A percentile compares a stretch with the other conserved stretches of the same genome.
Evolutionary conservation across 2,329 filamentous ascomycete genomes (phyloP).

Genomic region (Raffaelea ambrosiae): DNA sequence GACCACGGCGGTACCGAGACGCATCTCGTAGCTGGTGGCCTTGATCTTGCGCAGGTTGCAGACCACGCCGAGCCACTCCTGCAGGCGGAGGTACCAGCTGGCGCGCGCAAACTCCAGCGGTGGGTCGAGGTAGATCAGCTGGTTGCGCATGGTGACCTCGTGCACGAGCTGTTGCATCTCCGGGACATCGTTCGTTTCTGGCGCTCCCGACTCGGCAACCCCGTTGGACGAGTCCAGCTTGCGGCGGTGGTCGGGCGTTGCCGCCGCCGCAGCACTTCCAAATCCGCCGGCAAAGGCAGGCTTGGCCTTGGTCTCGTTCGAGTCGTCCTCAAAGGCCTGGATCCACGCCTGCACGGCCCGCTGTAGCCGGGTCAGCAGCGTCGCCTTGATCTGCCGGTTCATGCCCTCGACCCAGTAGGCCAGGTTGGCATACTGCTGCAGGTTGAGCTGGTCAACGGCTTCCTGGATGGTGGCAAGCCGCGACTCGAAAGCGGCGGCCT

Average conservation of each 20-base stretch:
- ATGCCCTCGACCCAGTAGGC: slow-evolving; percentile 81
- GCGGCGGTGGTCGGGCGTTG: not conserved
- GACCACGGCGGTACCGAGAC: slow-evolving; percentile 57
- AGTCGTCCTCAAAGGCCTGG: slow-evolving; percentile 63
- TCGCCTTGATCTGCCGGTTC: slow-evolving; percentile 76
- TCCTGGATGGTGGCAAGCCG: slow-evolving; percentile 81
- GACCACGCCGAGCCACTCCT: slow-evolving; percentile 86
- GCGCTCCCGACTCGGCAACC: slow-evolving; percentile 21
- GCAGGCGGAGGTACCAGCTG: slow-evolving; percentile 87
- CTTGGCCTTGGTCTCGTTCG: slow-evolving; percentile 13
- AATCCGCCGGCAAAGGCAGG: slow-evolving; percentile 7
- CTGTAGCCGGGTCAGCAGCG: slow-evolving; percentile 73
- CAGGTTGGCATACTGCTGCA: slow-evolving; percentile 94
- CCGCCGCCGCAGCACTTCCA: not conserved
- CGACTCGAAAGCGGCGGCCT: slow-evolving; percentile 66
- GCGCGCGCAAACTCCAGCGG: slow-evolving; percentile 86
- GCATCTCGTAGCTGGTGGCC: slow-evolving; percentile 90
- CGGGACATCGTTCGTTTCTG: slow-evolving; percentile 50
- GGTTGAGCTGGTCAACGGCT: slow-evolving; percentile 89
- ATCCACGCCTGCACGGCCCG: slow-evolving; percentile 84
- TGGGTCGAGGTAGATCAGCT: slow-evolving; percentile 93
- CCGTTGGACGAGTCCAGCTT: slow-evolving; percentile 19
- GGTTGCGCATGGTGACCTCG: slow-evolving; percentile 95
- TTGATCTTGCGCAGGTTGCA: slow-evolving; percentile 93
- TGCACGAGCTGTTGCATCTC: slow-evolving; percentile 68